Evolutionary conservation across 108 stramenopile genomes (phyloP), one percentile per base, ranked within the genome.

Genomic region (Schizochytrium sp.): DNA sequence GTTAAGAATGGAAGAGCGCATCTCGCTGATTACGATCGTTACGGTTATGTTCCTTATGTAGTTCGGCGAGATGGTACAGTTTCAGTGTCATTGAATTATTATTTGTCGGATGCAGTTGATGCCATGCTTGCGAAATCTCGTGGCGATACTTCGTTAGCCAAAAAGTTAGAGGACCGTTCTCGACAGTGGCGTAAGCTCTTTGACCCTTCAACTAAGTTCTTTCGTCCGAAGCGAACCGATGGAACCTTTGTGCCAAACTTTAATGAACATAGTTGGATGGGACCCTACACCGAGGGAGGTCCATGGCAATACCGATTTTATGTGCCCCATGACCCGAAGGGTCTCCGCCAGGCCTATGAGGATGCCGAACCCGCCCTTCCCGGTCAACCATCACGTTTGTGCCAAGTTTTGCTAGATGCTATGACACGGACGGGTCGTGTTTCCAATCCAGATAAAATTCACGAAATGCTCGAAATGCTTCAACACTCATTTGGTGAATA

Each of bases 391-490:
- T 49, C 53, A 7, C 45, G 89, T 56, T 17, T 58, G 3, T 46
- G 53, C 3, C 40, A 13, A 47, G 38, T 72, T 8, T 44, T 57
- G 0, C 38, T n/a, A 15, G 73, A 87, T 4, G 50, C 45, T 15
- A 64, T 44, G 56, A 45, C 57, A 7, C 41, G 59, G 10, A 40
- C 38, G 15, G 76, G 76, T 5, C 28, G 47, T 10, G 76, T 83
- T 10, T 47, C 76, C 12, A 72, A 89, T 45, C 45, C 49, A 12
- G 12, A 88, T 0, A 83, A 28, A 50, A 83, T 91, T 53, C 91
- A 91, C 53, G 91, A 91, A 56, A 90, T 90, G 89, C 87, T 58
- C 28, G 91, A 91, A 88, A 91, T 91, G 91, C 59, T 89, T 13
- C 87, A 59, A 42, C 72, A 89, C 12, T 89, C 89, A 3, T 89